Evolutionary conservation across 2,329 filamentous ascomycete species (phyloP).

Genomic region (Colletotrichum agaves): DNA sequence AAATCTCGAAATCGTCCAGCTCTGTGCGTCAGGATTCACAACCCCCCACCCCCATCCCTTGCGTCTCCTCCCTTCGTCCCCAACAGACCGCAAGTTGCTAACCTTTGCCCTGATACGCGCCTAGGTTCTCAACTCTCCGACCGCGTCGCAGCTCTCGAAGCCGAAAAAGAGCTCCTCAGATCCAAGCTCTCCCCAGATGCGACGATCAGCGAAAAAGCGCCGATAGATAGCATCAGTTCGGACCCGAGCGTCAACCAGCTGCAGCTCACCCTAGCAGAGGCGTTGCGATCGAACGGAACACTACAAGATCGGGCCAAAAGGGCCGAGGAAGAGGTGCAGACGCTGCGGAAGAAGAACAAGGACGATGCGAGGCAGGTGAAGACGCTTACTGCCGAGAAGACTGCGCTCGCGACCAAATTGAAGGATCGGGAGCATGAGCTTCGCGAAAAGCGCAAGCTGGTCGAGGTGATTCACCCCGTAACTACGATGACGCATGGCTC

Average conservation of each 20-base stretch:
- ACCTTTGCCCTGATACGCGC: constrained; percentile 1
- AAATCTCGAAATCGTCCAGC: constrained; percentile 76
- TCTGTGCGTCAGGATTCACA: constrained; percentile 64
- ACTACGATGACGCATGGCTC: not conserved
- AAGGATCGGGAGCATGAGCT: constrained; percentile 89
- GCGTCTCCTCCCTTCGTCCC: not conserved
- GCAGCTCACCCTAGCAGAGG: constrained; percentile 77
- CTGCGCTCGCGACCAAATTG: constrained; percentile 71
- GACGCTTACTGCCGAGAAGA: constrained; percentile 70
- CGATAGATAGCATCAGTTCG: constrained; percentile 37
- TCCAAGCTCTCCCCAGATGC: constrained; percentile 42
- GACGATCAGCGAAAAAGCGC: constrained; percentile 17
- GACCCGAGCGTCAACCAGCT: constrained; percentile 59
- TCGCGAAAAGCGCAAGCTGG: constrained; percentile 81
- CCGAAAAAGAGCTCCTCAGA: constrained; percentile 61
- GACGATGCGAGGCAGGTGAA: constrained; percentile 71
- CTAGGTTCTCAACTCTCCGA: constrained; percentile 74
- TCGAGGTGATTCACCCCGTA: constrained; percentile 65
- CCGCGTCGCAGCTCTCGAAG: constrained; percentile 71
- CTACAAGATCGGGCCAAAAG: constrained; percentile 72
- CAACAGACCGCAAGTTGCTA: not conserved
- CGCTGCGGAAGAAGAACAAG: constrained; percentile 68
- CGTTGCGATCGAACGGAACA: constrained; percentile 77
- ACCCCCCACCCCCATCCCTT: constrained; percentile 44
- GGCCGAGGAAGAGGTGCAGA: constrained; percentile 72